A percentile compares a stretch with the other conserved stretches of the same genome.
Evolutionary conservation across 2,329 filamentous ascomycete species (phyloP).

Genomic region (Xylariaceae sp.): DNA sequence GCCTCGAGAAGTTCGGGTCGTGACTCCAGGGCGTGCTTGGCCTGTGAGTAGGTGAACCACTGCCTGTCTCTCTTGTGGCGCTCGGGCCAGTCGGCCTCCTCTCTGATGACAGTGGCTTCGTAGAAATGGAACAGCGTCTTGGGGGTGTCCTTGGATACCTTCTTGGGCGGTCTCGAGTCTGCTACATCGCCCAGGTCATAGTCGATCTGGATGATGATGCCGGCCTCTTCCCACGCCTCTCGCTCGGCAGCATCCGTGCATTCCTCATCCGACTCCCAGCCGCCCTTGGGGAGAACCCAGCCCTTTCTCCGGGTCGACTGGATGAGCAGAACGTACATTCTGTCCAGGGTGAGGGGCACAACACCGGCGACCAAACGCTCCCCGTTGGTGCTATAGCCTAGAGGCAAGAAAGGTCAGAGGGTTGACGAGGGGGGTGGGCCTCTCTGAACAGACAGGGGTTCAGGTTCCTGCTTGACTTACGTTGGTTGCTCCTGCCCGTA

Average conservation of each 20-base stretch:
- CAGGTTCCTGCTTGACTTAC: slow-evolving; percentile 47
- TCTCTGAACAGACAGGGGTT: not conserved
- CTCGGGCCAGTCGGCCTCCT: slow-evolving; percentile 88
- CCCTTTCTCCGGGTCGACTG: slow-evolving; percentile 85
- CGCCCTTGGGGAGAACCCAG: slow-evolving; percentile 96
- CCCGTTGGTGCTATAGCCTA: slow-evolving; percentile 87
- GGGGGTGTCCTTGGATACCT: slow-evolving; percentile 53
- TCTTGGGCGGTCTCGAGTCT: slow-evolving; percentile 76
- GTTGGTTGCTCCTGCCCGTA: slow-evolving; percentile 70
- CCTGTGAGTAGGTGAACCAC: slow-evolving; percentile 83
- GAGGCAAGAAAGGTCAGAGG: slow-evolving; percentile 30
- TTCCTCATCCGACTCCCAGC: slow-evolving; percentile 92
- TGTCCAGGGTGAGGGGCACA: slow-evolving; percentile 81
- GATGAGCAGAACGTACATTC: slow-evolving; percentile 82
- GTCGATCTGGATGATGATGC: slow-evolving; percentile 77
- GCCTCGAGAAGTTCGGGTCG: slow-evolving; percentile 87
- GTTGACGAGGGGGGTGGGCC: slow-evolving; percentile 19
- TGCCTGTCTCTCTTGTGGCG: slow-evolving; percentile 80
- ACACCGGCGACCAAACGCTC: slow-evolving; percentile 93
- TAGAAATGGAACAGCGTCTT: slow-evolving; percentile 70
- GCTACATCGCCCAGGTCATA: slow-evolving; percentile 80
- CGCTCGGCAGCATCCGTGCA: slow-evolving; percentile 77
- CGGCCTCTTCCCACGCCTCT: slow-evolving; percentile 97
- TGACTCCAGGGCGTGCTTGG: slow-evolving; percentile 65
- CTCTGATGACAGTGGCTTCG: slow-evolving; percentile 79